Evolutionary conservation across 306 rosid species (phyloP), one percentile per base, ranked within the genome.

Genomic region (Prunus mongolica): DNA sequence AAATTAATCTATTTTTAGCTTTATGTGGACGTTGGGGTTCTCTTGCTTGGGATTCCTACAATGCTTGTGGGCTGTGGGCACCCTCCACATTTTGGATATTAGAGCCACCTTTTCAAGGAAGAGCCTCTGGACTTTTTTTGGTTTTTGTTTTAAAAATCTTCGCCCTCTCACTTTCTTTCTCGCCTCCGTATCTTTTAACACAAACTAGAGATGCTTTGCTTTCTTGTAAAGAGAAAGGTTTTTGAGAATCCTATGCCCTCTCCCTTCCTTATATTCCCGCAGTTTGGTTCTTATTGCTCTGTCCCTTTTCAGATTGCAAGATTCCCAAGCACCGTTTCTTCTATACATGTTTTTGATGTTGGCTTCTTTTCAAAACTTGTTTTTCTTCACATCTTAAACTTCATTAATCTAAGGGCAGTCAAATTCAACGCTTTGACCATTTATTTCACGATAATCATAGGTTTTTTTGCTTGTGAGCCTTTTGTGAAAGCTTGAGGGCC

Each of bases 231-330:
- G 87, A 77, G 78, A 84, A 79, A 84, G 81, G 72, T 80, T 87
- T 13, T 79, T 58, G 84, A 92, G 98, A 92, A 94, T 94, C 98
- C 98, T 87, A 94, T 94, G 98, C 91, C 86, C 61, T 32, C 62
- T 22, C 6, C 41, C 77, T 67, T 67, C 88, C 91, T 81, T 79
- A 80, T 84, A 86, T 85, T 88, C 97, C 88, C 88, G 76, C 84
- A 81, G 76, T 84, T 79, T 84, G 87, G 78, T 79, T 81, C 91
- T 66, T 88, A 87, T 84, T 88, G 67, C 82, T 83, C 74, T 92
- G 81, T 74, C 91, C 86, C 93, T 84, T 92, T 89, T 89, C 34
- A 81, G 81, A 78, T 83, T 76, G 80, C 81, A 82, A 91, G 80
- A 84, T 83, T 87, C 85, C 64, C 80, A 65, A 62, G 41, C 60